Evolutionary conservation across 2,329 filamentous ascomycete genomes (phyloP), one percentile per base, ranked within the genome.

Genomic region (Fusarium nanum): DNA sequence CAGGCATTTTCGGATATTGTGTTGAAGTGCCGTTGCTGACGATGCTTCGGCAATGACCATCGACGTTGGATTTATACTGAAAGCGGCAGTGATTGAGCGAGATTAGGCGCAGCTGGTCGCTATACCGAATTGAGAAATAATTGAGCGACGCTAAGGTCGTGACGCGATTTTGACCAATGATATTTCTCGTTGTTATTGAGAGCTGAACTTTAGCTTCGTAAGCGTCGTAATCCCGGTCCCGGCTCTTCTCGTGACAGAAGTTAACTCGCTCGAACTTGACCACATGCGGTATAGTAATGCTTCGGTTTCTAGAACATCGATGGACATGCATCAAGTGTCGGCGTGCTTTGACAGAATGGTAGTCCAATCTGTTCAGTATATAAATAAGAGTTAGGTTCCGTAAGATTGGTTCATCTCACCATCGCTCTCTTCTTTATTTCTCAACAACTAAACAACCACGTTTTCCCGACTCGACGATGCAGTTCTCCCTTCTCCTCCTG

Each of bases 91-190:
- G 22, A 71, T 64, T 46, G 49, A 28, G 59, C 73, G 73, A 75
- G 32, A 57, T 57, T 42, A 22, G 27, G 25, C 5, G 45, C 30
- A 41, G 25, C 10, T 45, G 4, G 6, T 11, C n/a, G 27, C 71
- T 18, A 69, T 67, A 41, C 73, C 60, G 18, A 40, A 68, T 70
- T 20, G 9, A 65, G 73, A 58, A 71, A 45, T 5, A 45, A 63
- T 74, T 20, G 65, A 53, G 73, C 73, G 73, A 75, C 55, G 67
- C 73, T 71, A 75, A 12, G 28, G n/a, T 10, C 16, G 9, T 28
- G 37, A 12, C 12, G 1, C 3, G 2, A 1, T 1, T 12, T 12
- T 44, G 1, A 7, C 67, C 63, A 71, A 73, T 71, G n/a, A 25
- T 20, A 2, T 9, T 9, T 11, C 13, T 2, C 25, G 5, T 20